Base-by-base conservation (phyloP, 768 basidiomycete species). In the Crassisporium funariophilum region DNA sequence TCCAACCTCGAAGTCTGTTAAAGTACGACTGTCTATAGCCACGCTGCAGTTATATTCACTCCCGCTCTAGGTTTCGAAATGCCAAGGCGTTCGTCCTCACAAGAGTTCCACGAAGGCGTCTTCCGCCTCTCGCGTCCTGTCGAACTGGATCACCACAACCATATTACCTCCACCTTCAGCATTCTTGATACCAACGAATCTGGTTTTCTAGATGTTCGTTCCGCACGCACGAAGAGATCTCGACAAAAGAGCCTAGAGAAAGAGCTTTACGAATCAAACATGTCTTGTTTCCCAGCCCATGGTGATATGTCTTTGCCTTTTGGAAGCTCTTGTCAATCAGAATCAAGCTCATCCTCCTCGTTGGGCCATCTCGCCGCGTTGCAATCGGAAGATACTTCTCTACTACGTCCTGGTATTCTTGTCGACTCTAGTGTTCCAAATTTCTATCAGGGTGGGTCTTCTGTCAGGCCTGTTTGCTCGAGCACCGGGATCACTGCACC, bases 131-230 rank as follows among this genome's bases (percentile, higher is more conserved):
- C 13, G 5, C 19, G 35, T 11, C 22, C 34, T 15, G 31, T 46
- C 19, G 34, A 35, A 27, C 44, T 27, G 25, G 35, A 46, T 27
- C 20, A 35, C 8, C 16, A 46, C 10, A 46, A 46, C 20, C 34
- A 46, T 11, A 15, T 27, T n/a, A 46, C 44, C 2, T 46, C 44
- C 4, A 24, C 34, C 12, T 46, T 46, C 16, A 37, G 27, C 34
- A 12, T 36, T n/a, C 23, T 46, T 7, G 44, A 25, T 8, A 17
- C 19, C 5, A 22, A 13, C 17, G 13, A 17, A 12, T 19, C 36
- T 17, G 15, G 13, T 12, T 12, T 12, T 12, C 13, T 8, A 5
- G 36, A 29, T 29, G 13, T 29, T 13, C 13, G 13, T 13, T 29
- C 29, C 11, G n/a, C 29, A 11, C 29, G 29, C 29, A 11, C 5